phyloP scores from a whole-genome alignment of 2,329 filamentous ascomycete species.

The Ophiostoma tasmaniense region DNA sequence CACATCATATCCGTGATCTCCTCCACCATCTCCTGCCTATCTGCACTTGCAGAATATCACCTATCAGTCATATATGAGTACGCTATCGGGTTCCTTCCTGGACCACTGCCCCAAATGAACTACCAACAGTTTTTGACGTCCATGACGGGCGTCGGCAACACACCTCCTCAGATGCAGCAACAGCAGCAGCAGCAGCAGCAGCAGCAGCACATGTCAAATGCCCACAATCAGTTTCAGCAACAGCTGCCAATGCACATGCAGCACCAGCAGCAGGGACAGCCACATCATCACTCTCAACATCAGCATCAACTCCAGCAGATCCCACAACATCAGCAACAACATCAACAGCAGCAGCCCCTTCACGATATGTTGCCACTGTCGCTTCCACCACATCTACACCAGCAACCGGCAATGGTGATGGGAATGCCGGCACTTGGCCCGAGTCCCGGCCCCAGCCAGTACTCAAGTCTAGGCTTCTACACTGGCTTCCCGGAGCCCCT shows the following conservation, averaged over 20 bases:
- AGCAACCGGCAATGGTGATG: slow-evolving; percentile 28
- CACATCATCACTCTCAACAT: slow-evolving; percentile 12
- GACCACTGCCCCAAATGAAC: background rate
- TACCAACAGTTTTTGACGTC: slow-evolving; percentile 8
- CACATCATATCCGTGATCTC: background rate
- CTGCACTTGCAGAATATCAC: background rate
- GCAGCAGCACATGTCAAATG: background rate
- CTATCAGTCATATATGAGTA: background rate
- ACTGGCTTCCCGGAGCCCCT: slow-evolving; percentile 42
- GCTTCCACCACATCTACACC: slow-evolving; percentile 17
- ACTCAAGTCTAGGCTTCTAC: slow-evolving; percentile 42
- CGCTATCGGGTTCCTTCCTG: background rate
- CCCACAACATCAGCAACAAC: slow-evolving; percentile 2
- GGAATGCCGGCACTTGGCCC: slow-evolving; percentile 24
- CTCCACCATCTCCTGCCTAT: background rate
- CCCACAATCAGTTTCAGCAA: background rate
- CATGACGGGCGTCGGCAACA: slow-evolving; percentile 10
- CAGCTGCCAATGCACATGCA: background rate
- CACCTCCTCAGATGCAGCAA: background rate
- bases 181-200: background rate
- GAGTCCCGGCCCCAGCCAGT: slow-evolving; percentile 31
- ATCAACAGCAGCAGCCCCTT: slow-evolving; percentile 2
- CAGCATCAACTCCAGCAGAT: slow-evolving; percentile 6
- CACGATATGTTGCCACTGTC: slow-evolving; percentile 18
- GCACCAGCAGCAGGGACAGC: slow-evolving; percentile 7